phyloP scores from a whole-genome alignment of 345 rosid genomes.

The Turnera subulata region DNA sequence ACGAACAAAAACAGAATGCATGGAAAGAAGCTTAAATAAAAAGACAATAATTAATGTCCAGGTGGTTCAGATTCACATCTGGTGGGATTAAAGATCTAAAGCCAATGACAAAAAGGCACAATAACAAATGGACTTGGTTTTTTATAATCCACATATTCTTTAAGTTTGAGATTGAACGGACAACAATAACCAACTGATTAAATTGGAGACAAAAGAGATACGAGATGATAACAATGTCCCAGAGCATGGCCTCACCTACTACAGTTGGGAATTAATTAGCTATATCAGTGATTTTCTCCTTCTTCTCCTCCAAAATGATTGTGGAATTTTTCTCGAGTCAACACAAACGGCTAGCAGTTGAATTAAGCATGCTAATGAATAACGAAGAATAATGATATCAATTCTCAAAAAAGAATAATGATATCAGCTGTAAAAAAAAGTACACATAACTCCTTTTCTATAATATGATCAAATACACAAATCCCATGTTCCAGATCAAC shows the following conservation, averaged over 20 bases:
- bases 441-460: too few species aligned
- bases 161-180: conserved; percentile 8
- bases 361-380: too few species aligned
- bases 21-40: neutral
- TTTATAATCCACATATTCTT: neutral
- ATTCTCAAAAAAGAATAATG: too few species aligned
- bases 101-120: neutral
- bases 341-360: too few species aligned
- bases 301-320: too few species aligned
- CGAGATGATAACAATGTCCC: neutral
- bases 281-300: too few species aligned
- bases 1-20: too few species aligned
- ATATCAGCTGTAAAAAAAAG: too few species aligned
- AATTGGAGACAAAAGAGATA: neutral
- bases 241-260: neutral
- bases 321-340: too few species aligned
- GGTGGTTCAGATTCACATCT: conserved; percentile 6
- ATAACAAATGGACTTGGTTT: neutral
- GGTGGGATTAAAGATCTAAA: neutral
- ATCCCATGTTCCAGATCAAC: too few species aligned
- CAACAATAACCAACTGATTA: neutral
- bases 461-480: too few species aligned
- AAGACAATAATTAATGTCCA: neutral
- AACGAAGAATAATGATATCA: too few species aligned
- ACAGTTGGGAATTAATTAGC: neutral